A percentile compares a stretch with the other conserved stretches of the same genome.
Evolutionary conservation across 2,329 filamentous ascomycete species (phyloP).

Genomic region (Penicillium sp.): DNA sequence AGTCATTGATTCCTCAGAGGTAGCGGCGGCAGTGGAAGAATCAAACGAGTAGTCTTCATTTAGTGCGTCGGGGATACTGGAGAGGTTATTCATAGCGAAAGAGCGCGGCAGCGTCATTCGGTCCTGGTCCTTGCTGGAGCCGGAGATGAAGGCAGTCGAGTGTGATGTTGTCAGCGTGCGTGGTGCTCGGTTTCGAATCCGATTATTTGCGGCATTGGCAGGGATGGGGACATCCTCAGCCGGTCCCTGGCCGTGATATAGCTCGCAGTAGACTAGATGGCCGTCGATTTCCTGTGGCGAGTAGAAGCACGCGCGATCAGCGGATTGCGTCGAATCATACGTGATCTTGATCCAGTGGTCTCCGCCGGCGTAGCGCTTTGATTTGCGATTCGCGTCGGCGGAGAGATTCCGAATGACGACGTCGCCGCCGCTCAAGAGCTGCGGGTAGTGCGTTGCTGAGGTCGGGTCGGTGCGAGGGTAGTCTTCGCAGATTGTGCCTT

Average conservation of each 20-base stretch:
- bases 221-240: conserved; percentile 61
- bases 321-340: conserved; percentile 69
- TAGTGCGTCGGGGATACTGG: conserved; percentile 26
- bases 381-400: conserved; percentile 68
- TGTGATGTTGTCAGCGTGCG: conserved; percentile 37
- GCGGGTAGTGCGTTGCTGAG: conserved; percentile 64
- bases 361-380: conserved; percentile 76
- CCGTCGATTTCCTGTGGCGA: conserved; percentile 71
- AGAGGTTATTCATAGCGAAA: conserved; percentile 39
- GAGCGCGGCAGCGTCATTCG: conserved; percentile 41
- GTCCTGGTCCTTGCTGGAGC: conserved; percentile 28
- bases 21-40: conserved; percentile 41
- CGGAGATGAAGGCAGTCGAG: conserved; percentile 34
- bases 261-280: conserved; percentile 66
- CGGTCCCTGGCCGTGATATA: conserved; percentile 63
- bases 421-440: conserved; percentile 68
- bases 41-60: conserved; percentile 33
- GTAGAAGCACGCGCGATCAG: conserved; percentile 64
- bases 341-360: conserved; percentile 90
- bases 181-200: conserved; percentile 28
- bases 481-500: conserved; percentile 82
- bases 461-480: conserved; percentile 81
- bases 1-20: conserved; percentile 40
- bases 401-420: conserved; percentile 67
- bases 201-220: conserved; percentile 38